phyloP scores from a whole-genome alignment of 345 rosid genomes.

The Gossypium rotundifolium region DNA sequence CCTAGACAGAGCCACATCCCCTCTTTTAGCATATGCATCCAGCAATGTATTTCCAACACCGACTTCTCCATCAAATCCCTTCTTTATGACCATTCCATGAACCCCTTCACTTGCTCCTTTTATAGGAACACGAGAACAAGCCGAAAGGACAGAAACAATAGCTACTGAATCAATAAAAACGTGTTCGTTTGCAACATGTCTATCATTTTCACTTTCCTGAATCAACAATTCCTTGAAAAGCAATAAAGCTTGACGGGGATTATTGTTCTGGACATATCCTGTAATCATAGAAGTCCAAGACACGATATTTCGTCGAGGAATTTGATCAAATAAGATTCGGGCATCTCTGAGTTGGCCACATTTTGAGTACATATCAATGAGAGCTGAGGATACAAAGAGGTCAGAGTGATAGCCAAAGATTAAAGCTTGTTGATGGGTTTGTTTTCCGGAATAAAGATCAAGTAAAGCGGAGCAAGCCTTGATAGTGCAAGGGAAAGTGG shows the following conservation, averaged over 20 bases:
- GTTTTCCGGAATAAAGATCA: slow-evolving; percentile 65
- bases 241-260: slow-evolving; percentile 44
- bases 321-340: slow-evolving; percentile 67
- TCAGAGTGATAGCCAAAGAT: slow-evolving; percentile 61
- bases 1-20: slow-evolving; percentile 44
- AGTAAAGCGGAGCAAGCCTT: slow-evolving; percentile 77
- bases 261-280: slow-evolving; percentile 61
- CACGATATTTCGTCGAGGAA: slow-evolving; percentile 58
- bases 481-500: slow-evolving; percentile 76
- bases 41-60: slow-evolving; percentile 63
- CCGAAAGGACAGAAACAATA: slow-evolving; percentile 62
- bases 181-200: slow-evolving; percentile 11
- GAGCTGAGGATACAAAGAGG: slow-evolving; percentile 70
- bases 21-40: slow-evolving; percentile 75
- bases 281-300: slow-evolving; percentile 84
- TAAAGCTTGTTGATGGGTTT: slow-evolving; percentile 78
- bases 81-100: slow-evolving; percentile 58
- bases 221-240: slow-evolving; percentile 62
- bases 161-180: slow-evolving; percentile 53
- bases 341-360: slow-evolving; percentile 60
- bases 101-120: slow-evolving; percentile 48
- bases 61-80: slow-evolving; percentile 48
- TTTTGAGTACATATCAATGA: slow-evolving; percentile 66
- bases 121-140: slow-evolving; percentile 54
- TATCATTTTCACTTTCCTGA: slow-evolving; percentile 37